Percentiles rank a stretch among this genome's conserved stretches.
phyloP scores from a whole-genome alignment of 495 filamentous ascomycete genomes.

The Copromyces sp. region DNA sequence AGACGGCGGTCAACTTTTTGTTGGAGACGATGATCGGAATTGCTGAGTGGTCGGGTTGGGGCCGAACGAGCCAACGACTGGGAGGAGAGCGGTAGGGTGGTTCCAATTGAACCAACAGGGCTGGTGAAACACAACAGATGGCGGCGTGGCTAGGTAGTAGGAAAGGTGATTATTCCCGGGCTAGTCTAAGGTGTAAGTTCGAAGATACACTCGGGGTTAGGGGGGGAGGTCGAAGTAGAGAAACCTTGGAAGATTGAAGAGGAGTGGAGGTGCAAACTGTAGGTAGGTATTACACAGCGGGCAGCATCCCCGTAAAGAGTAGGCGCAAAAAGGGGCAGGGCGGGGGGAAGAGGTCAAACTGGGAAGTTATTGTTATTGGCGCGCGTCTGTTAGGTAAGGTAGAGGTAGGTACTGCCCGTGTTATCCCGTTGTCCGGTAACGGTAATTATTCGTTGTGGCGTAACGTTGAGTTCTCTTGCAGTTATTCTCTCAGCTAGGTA shows the following conservation, averaged over 20 bases:
- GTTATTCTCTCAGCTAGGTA: neutral
- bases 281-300: neutral
- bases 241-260: neutral
- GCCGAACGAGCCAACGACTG: neutral
- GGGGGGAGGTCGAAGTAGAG: neutral
- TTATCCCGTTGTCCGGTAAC: neutral
- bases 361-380: neutral
- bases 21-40: neutral
- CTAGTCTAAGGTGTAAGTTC: neutral
- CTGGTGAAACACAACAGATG: neutral
- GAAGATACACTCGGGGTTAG: neutral
- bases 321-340: neutral
- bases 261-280: neutral
- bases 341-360: neutral
- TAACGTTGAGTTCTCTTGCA: neutral
- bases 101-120: neutral
- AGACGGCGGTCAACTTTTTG: neutral
- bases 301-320: neutral
- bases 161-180: neutral
- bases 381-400: neutral
- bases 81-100: neutral
- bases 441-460: neutral
- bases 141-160: neutral
- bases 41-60: neutral
- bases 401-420: neutral